Evolutionary conservation across 768 basidiomycete genomes (phyloP), one percentile per base, ranked within the genome.

Genomic region (Lactifluus volemus): DNA sequence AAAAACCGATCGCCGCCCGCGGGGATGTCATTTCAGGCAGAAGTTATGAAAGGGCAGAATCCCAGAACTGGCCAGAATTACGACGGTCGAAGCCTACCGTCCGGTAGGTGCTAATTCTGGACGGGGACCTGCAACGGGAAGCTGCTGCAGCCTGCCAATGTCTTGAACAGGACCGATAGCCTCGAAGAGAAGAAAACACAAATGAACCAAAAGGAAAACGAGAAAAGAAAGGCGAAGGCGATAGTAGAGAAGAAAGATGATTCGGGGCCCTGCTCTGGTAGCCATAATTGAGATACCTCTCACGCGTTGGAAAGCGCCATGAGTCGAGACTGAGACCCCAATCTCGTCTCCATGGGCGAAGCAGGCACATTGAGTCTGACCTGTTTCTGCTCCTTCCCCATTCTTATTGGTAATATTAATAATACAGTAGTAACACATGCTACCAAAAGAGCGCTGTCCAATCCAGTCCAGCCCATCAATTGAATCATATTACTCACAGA

Each of bases 101-200:
- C 34, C 17, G 41, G 21, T 36, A 10, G 21, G 21, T 21, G n/a
- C 47, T 42, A 38, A 53, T 49, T 44, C 47, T 48, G 49, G 50
- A 52, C 36, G 50, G n/a, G 38, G 38, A 48, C 53, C 59, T 60
- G 63, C 41, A 38, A 29, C 25, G 45, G n/a, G 15, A 55, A 41
- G n/a, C 17, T 49, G 42, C 51, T 51, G 42, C 49, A 62, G 60
- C 60, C 45, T 62, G 60, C 63, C 57, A 41, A 52, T 55, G 60
- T 62, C 59, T 34, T 45, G 51, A 49, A 48, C 52, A 34, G 47
- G 56, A 52, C 42, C 38, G 14, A 42, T 52, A 17, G 63, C 42
- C 42, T 61, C 17, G 44, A 56, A 42, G 12, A 48, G 29, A 34
- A 53, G 45, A 29, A 45, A 55, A 47, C 7, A 52, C 3, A 10